Percentiles rank a stretch among this genome's conserved stretches.
These are phyloP conservation scores for Ophiocordyceps unilateralis DNA, from an alignment of 2,329 filamentous ascomycete species.

Conservation along the genomic window DNA sequence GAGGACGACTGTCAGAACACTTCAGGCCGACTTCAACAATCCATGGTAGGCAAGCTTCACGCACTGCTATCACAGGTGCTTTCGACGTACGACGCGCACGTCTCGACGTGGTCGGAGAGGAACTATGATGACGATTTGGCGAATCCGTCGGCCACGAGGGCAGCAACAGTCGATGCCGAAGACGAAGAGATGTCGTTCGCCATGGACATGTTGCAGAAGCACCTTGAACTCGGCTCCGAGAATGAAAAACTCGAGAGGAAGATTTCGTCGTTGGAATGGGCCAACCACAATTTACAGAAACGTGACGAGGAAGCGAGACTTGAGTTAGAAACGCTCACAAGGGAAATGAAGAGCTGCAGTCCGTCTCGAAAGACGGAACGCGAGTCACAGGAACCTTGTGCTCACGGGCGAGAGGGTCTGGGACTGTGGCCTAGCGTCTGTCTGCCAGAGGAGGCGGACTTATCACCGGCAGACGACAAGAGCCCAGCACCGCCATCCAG, in stretches of 20 bases:
- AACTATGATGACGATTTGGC: not conserved
- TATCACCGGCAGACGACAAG: not conserved
- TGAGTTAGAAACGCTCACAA: not conserved
- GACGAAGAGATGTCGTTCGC: not conserved
- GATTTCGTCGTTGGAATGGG: not conserved
- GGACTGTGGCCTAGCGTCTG: too few relatives aligned
- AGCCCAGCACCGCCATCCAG: too few relatives aligned
- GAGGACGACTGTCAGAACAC: not conserved
- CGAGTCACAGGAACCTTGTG: not conserved
- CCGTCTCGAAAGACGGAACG: not conserved
- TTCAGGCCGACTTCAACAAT: not conserved
- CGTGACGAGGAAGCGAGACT: not conserved
- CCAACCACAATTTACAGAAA: not conserved
- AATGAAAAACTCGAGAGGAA: not conserved
- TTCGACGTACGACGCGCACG: not conserved
- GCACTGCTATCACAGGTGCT: not conserved
- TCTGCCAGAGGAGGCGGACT: not conserved
- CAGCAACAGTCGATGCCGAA: not conserved
- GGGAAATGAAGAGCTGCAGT: not conserved
- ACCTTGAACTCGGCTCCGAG: not conserved
- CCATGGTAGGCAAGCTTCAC: not conserved
- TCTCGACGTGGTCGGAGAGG: not conserved
- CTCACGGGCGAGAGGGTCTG: too few relatives aligned
- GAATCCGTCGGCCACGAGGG: not conserved
- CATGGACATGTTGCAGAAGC: not conserved